phyloP scores from a whole-genome alignment of 2,329 filamentous ascomycete species.

The Moelleriella libera region DNA sequence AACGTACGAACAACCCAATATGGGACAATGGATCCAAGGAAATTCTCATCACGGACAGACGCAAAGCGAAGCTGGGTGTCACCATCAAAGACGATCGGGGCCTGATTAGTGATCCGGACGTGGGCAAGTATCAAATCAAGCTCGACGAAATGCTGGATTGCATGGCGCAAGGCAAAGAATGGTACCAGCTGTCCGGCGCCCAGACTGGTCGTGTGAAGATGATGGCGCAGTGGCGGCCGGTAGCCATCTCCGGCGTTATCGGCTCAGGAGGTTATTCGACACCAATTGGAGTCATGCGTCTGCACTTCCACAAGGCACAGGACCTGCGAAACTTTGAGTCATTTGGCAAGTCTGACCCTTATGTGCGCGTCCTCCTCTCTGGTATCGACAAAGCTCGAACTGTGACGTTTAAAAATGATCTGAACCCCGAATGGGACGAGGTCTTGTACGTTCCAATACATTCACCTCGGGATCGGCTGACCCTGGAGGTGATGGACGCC shows the following conservation, averaged over 20 bases:
- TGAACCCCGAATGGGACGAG: constrained; percentile 93
- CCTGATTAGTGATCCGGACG: constrained; percentile 62
- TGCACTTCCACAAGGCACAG: constrained; percentile 76
- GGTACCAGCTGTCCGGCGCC: constrained; percentile 77
- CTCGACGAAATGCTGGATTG: constrained; percentile 84
- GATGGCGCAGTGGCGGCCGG: constrained; percentile 88
- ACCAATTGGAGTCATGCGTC: constrained; percentile 85
- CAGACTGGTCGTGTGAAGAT: constrained; percentile 81
- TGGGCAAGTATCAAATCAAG: constrained; percentile 92
- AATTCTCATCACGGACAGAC: constrained; percentile 86
- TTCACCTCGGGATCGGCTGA: constrained; percentile 66
- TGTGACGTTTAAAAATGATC: constrained; percentile 90
- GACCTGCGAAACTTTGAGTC: constrained; percentile 87
- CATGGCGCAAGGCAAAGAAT: constrained; percentile 86
- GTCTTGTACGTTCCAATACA: constrained; percentile 89
- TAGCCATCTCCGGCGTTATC: constrained; percentile 67
- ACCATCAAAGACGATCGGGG: constrained; percentile 95
- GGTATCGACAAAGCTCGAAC: constrained; percentile 84
- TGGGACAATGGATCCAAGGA: constrained; percentile 91
- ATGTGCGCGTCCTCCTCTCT: constrained; percentile 75
- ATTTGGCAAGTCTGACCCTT: constrained; percentile 93
- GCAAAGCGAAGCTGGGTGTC: constrained; percentile 76
- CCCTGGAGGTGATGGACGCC: constrained; percentile 91
- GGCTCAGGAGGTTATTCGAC: constrained; percentile 82
- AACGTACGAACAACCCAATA: constrained; percentile 94